Evolutionary conservation across 2,329 filamentous ascomycete species (phyloP).

Genomic region (Botrytis squamosa): DNA sequence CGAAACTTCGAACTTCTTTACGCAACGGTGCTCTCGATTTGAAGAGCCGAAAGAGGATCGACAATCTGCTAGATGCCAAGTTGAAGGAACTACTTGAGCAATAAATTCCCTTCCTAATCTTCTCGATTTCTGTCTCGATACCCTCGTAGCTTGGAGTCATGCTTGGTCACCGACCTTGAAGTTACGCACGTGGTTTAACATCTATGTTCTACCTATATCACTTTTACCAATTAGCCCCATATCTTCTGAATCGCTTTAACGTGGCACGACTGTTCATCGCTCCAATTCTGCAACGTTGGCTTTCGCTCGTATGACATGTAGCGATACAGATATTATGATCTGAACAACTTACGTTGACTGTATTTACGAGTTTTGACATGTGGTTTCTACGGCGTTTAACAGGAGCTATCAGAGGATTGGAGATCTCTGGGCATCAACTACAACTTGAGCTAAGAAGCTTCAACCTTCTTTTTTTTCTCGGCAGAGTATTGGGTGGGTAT

Average conservation of each 20-base stretch:
- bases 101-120: conserved; percentile 22
- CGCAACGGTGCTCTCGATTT: conserved; percentile 53
- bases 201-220: conserved; percentile 7
- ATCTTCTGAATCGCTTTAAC: conserved; percentile 11
- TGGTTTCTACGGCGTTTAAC: conserved; percentile 37
- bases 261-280: conserved; percentile 14
- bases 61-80: conserved; percentile 50
- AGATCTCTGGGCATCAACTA: conserved; percentile 32
- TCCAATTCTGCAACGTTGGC: conserved; percentile 16
- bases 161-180: conserved; percentile 15
- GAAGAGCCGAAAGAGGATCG: conserved; percentile 56
- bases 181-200: neutral
- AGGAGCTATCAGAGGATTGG: conserved; percentile 38
- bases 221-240: conserved; percentile 6
- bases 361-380: conserved; percentile 37
- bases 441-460: conserved; percentile 4
- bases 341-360: conserved; percentile 33
- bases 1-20: conserved; percentile 52
- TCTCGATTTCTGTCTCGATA: neutral
- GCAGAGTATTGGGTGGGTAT: conserved; percentile 13
- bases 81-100: conserved; percentile 53
- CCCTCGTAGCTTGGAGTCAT: conserved; percentile 15
- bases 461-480: conserved; percentile 4
- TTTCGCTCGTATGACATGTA: conserved; percentile 18
- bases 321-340: conserved; percentile 23